These are phyloP conservation scores for Phyllosticta citriasiana DNA, from an alignment of 2,329 filamentous ascomycete species.

Conservation along the genomic window DNA sequence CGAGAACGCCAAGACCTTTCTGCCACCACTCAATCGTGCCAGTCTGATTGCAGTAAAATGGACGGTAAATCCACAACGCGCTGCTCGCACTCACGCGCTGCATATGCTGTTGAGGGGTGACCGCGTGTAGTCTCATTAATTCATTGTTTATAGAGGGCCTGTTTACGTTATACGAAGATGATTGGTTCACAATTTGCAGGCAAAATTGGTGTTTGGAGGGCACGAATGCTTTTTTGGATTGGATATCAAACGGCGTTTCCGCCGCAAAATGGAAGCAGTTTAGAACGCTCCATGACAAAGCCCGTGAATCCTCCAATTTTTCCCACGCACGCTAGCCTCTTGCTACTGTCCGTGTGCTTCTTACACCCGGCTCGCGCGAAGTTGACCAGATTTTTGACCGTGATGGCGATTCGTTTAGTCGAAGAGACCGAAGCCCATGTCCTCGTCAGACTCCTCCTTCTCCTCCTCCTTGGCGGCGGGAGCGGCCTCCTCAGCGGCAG, in stretches of 20 bases:
- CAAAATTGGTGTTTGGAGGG: background rate
- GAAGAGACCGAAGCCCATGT: slow-evolving; percentile 69
- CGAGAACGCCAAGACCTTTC: slow-evolving; percentile 8
- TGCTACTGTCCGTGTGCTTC: background rate
- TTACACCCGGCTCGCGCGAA: slow-evolving; percentile 17
- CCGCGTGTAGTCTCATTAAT: no score
- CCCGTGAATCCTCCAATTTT: slow-evolving; percentile 26
- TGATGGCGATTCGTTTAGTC: slow-evolving; percentile 39
- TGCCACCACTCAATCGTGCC: background rate
- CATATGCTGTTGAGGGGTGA: background rate
- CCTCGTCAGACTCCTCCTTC: slow-evolving; percentile 65
- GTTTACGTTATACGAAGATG: no score
- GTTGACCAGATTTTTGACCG: slow-evolving; percentile 19
- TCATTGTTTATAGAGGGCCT: no score
- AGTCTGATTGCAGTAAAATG: background rate
- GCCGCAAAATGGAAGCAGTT: background rate
- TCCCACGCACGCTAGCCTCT: slow-evolving; percentile 4
- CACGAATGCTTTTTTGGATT: slow-evolving; percentile 5
- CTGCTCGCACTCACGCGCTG: background rate
- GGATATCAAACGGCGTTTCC: slow-evolving; percentile 9
- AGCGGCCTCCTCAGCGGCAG: slow-evolving; percentile 37
- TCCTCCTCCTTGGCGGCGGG: slow-evolving; percentile 61
- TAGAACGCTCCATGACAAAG: background rate
- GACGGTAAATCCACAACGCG: background rate
- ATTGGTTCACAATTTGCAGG: background rate